Evolutionary conservation across 352 stramenopile genomes (phyloP), one percentile per base, ranked within the genome.

Genomic region (Phytopythium cucurbitacearum): DNA sequence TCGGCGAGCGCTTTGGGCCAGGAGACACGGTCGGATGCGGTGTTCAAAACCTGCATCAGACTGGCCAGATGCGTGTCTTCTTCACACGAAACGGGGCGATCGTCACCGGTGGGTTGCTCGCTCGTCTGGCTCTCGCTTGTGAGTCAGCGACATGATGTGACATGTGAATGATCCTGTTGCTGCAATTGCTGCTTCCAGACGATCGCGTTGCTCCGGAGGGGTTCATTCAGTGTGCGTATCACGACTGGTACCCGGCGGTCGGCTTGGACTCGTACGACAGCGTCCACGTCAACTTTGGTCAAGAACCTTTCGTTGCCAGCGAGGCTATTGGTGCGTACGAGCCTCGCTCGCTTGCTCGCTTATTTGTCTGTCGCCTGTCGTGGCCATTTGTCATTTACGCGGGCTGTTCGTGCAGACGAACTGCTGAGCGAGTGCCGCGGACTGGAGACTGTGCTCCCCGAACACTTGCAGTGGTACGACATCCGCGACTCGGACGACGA

Each of bases 261-360:
- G 87, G 87, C 1, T 21, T 96, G n/a, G 87, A 96, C 56, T 90
- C 81, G 7, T 70, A 82, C 34, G 78, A 91, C 42, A 70, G 69
- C 3, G 63, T 96, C 16, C 81, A 91, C 32, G 65, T 94, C 35
- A 96, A 96, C 62, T 94, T 91, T 68, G 85, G 86, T 0, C 79
- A 87, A 53, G 76, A 88, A 40, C 82, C 87, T 2, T 94, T 94
- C 38, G 56, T 60, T 2, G 80, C 69, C 34, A 35, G 53, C 9
- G 60, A 40, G 8, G 56, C 71, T 8, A 60, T 64, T 15, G 72
- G 75, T 84, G 51, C 16, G 73, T 60, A 9, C 21, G 21, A 28
- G 21, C 33, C 13, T 39, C 11, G 44, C 6, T 39, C 33, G 11
- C 9, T 35, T 6, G 7, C n/a, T 9, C 12, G 36, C 7, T 40